A percentile compares a stretch with the other conserved stretches of the same genome.
Conservation (phyloP, 352 stramenopile genomes). For the Halophytophthora polymorphica region DNA sequence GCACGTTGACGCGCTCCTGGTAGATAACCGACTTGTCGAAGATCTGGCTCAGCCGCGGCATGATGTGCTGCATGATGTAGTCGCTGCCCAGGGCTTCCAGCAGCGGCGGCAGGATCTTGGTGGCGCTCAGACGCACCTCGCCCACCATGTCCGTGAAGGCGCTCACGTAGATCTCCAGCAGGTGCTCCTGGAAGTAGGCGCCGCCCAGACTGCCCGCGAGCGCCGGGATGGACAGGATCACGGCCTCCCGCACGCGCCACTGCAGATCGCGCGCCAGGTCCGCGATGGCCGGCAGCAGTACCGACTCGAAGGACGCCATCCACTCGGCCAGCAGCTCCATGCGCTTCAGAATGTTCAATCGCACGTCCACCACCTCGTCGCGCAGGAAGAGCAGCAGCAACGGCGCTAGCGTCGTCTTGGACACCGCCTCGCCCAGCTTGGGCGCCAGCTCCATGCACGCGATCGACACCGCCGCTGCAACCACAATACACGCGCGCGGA, state of each 20-base stretch:
- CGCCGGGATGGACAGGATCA: constrained; percentile 88
- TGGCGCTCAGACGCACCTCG: constrained; percentile 93
- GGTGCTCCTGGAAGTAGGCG: constrained; percentile 81
- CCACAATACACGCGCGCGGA: constrained; percentile 1
- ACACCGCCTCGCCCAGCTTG: constrained; percentile 88
- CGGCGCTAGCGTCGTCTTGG: constrained; percentile 81
- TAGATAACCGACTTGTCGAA: constrained; percentile 87
- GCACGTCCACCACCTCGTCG: constrained; percentile 91
- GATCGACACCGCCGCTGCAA: constrained; percentile 71
- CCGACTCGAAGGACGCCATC: constrained; percentile 86
- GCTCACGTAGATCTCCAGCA: constrained; percentile 89
- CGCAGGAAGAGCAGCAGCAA: constrained; percentile 78
- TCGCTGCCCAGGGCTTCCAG: constrained; percentile 78
- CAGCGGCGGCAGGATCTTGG: constrained; percentile 77
- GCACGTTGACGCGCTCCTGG: constrained; percentile 83
- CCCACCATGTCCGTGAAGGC: constrained; percentile 92
- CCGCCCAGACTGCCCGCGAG: constrained; percentile 85
- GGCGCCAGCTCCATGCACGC: constrained; percentile 92
- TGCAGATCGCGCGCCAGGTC: constrained; percentile 92
- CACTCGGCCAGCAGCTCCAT: constrained; percentile 88
- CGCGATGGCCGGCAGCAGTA: constrained; percentile 82
- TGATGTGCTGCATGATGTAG: constrained; percentile 81
- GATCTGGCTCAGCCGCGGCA: constrained; percentile 73
- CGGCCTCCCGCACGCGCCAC: constrained; percentile 92
- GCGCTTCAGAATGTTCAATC: constrained; percentile 93